Percentiles rank a stretch among this genome's conserved stretches.
phyloP scores from a whole-genome alignment of 371 early-diverging fungal genomes.

The Apophysomyces elegans region DNA sequence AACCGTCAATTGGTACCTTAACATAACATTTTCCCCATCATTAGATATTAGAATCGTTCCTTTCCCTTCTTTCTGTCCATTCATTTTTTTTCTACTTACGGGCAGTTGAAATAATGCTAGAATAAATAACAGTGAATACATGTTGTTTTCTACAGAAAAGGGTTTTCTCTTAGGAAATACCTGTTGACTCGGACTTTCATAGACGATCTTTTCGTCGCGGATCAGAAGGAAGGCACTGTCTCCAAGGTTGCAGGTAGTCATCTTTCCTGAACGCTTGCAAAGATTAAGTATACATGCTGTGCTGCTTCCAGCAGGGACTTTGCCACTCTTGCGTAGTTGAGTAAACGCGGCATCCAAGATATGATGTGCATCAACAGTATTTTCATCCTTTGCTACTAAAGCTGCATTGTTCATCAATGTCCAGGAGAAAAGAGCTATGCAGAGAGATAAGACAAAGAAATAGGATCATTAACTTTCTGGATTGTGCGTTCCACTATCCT shows the following conservation, averaged over 20 bases:
- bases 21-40: no score
- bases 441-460: slow-evolving; percentile 20
- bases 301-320: slow-evolving; percentile 69
- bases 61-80: not conserved
- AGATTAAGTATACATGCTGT: slow-evolving; percentile 71
- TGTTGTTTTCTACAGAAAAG: not conserved
- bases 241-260: slow-evolving; percentile 67
- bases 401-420: slow-evolving; percentile 75
- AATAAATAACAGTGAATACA: not conserved
- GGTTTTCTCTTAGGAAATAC: not conserved
- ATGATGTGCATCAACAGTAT: slow-evolving; percentile 58
- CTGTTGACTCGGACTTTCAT: slow-evolving; percentile 70
- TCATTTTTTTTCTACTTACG: slow-evolving; percentile 37
- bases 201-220: slow-evolving; percentile 61
- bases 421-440: slow-evolving; percentile 69
- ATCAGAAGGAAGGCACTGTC: slow-evolving; percentile 70
- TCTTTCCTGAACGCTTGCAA: slow-evolving; percentile 64
- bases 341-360: slow-evolving; percentile 65
- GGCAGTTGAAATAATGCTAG: slow-evolving; percentile 72
- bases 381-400: slow-evolving; percentile 52
- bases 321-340: slow-evolving; percentile 57
- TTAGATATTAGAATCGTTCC: no score
- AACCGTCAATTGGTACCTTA: slow-evolving; percentile 68
- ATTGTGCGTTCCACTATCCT: not conserved
- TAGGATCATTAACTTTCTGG: not conserved